Conservation (phyloP, 2,329 filamentous ascomycete genomes). For the Periglandula ipomoeae region DNA sequence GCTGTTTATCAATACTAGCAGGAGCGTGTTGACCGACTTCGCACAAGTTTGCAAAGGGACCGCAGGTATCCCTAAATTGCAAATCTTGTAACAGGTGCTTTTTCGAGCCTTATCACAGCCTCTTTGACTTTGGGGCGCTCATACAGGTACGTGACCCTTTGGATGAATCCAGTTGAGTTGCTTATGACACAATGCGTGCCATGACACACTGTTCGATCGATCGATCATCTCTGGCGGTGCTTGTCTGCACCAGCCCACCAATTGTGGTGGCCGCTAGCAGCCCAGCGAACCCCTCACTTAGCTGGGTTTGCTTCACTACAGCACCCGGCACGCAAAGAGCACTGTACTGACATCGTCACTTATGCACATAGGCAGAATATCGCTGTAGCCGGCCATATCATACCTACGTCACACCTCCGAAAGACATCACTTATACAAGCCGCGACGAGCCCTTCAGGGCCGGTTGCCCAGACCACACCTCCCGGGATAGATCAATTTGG, state of each 20-base stretch:
- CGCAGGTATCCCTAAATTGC: neutral
- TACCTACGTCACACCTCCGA: slow-evolving; percentile 3
- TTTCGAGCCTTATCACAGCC: neutral
- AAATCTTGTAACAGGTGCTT: neutral
- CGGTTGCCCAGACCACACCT: neutral
- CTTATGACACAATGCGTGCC: neutral
- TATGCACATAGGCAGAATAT: neutral
- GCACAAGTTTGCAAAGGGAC: neutral
- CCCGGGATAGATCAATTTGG: neutral
- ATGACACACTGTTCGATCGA: slow-evolving; percentile 2
- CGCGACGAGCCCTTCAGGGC: neutral
- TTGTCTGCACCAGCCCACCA: neutral
- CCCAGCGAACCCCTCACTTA: neutral
- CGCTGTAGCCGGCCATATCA: neutral
- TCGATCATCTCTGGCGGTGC: neutral
- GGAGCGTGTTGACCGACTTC: too few relatives aligned
- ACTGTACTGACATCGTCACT: neutral
- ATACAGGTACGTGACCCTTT: neutral
- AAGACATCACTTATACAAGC: neutral
- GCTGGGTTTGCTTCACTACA: neutral
- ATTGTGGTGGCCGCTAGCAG: neutral
- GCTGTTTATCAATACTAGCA: too few relatives aligned
- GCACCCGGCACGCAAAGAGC: neutral
- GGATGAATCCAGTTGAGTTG: neutral
- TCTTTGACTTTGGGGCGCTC: neutral